A percentile compares a stretch with the other conserved stretches of the same genome.
Evolutionary conservation across 352 stramenopile genomes (phyloP).

Genomic region (Achlya hypogyna): DNA sequence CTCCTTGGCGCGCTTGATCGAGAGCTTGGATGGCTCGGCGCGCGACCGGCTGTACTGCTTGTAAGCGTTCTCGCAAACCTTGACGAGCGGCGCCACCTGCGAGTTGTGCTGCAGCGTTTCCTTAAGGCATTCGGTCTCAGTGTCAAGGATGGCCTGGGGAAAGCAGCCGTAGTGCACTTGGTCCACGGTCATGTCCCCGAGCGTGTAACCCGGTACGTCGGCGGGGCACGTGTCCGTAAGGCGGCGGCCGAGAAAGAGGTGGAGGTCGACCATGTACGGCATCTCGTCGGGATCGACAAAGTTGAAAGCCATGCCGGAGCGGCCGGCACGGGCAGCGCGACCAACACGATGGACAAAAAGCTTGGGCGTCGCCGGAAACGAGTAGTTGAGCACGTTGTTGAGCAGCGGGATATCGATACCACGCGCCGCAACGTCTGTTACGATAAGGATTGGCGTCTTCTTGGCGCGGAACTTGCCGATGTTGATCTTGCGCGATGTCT

Average conservation of each 20-base stretch:
- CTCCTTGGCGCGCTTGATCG: constrained; percentile 91
- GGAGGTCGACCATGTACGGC: constrained; percentile 98
- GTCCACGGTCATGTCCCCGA: constrained; percentile 90
- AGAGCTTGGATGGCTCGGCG: constrained; percentile 91
- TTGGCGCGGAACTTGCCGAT: constrained; percentile 86
- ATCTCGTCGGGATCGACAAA: constrained; percentile 97
- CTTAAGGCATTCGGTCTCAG: constrained; percentile 93
- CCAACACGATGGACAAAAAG: constrained; percentile 95
- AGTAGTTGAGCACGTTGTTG: constrained; percentile 96
- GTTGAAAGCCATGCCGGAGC: constrained; percentile 92
- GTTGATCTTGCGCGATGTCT: constrained; percentile 84
- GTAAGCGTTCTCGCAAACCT: constrained; percentile 95
- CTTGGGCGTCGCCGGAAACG: constrained; percentile 90
- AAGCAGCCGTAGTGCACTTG: constrained; percentile 98
- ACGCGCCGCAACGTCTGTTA: constrained; percentile 91
- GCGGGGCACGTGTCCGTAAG: constrained; percentile 63
- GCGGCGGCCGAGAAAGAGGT: constrained; percentile 91
- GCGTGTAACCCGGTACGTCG: constrained; percentile 69
- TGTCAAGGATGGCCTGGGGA: constrained; percentile 92
- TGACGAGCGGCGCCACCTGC: constrained; percentile 63
- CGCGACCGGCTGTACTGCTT: constrained; percentile 96
- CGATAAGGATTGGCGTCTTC: constrained; percentile 86
- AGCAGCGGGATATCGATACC: constrained; percentile 94
- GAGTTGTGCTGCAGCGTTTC: constrained; percentile 79
- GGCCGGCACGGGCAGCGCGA: constrained; percentile 91